Conservation (phyloP, 2,329 filamentous ascomycete genomes). For the Elsinoe ampelina region DNA sequence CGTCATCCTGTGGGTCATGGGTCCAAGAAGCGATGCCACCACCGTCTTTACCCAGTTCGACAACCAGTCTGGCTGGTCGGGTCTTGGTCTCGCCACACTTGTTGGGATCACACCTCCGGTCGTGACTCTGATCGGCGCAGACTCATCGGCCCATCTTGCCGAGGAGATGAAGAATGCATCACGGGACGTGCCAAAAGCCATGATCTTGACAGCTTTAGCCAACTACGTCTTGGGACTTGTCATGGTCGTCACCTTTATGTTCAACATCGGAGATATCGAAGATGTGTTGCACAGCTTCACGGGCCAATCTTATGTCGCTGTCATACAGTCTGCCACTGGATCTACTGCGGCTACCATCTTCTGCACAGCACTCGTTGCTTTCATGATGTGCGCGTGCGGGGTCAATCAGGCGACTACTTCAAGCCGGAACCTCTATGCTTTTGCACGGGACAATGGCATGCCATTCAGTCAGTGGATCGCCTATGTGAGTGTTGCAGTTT, state of each 20-base stretch:
- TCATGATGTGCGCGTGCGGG: conserved; percentile 25
- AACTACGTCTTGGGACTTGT: conserved; percentile 34
- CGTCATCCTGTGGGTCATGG: conserved; percentile 31
- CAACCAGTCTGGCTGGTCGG: conserved; percentile 37
- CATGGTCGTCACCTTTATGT: conserved; percentile 34
- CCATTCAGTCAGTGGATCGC: conserved; percentile 26
- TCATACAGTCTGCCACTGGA: conserved; percentile 29
- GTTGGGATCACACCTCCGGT: conserved; percentile 15
- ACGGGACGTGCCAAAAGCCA: conserved; percentile 29
- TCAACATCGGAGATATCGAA: conserved; percentile 29
- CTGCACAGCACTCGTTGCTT: conserved; percentile 26
- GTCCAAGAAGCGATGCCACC: conserved; percentile 31
- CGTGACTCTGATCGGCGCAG: conserved; percentile 13
- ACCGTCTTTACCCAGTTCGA: conserved; percentile 41
- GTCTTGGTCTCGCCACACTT: conserved; percentile 20
- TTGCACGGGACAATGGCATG: conserved; percentile 33
- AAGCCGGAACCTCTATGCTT: conserved; percentile 33
- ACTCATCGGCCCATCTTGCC: conserved; percentile 18
- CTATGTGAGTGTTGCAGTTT: conserved; percentile 15
- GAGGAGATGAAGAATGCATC: conserved; percentile 27
- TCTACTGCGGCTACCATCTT: conserved; percentile 26
- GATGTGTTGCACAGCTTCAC: conserved; percentile 20
- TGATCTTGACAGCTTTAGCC: conserved; percentile 33
- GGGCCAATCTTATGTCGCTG: conserved; percentile 26
- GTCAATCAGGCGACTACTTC: conserved; percentile 19